Evolutionary conservation across 805 yeast genomes (phyloP).

Genomic region (Cyberlindnera veronae): DNA sequence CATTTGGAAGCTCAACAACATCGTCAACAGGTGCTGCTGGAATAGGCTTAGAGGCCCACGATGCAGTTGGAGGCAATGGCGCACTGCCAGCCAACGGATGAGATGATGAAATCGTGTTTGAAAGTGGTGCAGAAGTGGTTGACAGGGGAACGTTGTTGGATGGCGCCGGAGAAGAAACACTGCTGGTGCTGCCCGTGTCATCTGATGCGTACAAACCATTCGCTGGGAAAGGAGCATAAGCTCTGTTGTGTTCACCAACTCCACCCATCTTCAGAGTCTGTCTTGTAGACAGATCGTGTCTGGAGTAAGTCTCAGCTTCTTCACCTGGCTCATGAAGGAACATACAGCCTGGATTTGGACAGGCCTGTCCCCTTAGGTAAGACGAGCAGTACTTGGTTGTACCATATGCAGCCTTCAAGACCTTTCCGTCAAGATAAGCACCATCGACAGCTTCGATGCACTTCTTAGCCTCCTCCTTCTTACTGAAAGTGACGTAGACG

Average conservation of each 20-base stretch:
- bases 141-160: constrained; percentile 14
- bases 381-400: constrained; percentile 98
- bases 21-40: constrained; percentile 14
- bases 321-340: constrained; percentile 99
- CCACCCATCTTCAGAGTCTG: constrained; percentile 54
- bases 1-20: constrained; percentile 34
- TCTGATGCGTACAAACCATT: constrained; percentile 5
- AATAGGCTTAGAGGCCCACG: constrained; percentile 47
- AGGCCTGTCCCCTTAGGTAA: constrained; percentile 88
- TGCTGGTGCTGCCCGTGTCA: constrained; percentile 11
- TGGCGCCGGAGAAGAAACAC: constrained; percentile 14
- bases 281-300: constrained; percentile 81
- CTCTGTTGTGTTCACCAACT: constrained; percentile 17
- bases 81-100: constrained; percentile 32
- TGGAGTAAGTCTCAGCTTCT: constrained; percentile 94
- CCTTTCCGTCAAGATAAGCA: constrained; percentile 85
- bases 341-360: constrained; percentile 99
- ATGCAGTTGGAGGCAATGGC: constrained; percentile 67
- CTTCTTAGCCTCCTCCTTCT: constrained; percentile 91
- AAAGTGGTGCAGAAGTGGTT: constrained; percentile 3
- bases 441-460: constrained; percentile 94
- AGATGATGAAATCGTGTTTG: constrained; percentile 2
- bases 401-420: constrained; percentile 93
- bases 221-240: constrained; percentile 17
- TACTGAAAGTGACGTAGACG: constrained; percentile 90